Evolutionary conservation across 352 stramenopile genomes (phyloP).

Genomic region (Sclerospora graminicola): DNA sequence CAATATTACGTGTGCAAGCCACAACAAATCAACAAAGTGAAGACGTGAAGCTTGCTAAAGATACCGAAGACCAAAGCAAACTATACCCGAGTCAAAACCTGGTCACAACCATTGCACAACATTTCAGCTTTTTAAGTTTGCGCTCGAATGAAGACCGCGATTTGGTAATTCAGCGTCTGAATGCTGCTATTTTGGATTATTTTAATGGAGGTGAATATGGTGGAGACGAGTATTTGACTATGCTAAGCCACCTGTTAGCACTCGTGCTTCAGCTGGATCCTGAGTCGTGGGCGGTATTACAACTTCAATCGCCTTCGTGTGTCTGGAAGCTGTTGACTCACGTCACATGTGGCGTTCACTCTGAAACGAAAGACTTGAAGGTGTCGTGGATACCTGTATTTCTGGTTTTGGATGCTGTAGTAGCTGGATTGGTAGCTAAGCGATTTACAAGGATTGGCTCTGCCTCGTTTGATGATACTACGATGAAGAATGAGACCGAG

Average conservation of each 20-base stretch:
- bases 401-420: constrained; percentile 55
- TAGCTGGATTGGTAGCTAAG: constrained; percentile 17
- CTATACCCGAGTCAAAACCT: constrained; percentile 37
- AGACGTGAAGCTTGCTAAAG: constrained; percentile 1
- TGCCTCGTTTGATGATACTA: constrained; percentile 8
- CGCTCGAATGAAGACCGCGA: constrained; percentile 47
- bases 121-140: constrained; percentile 48
- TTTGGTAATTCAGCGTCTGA: constrained; percentile 41
- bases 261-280: constrained; percentile 56
- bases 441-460: constrained; percentile 2
- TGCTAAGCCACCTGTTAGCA: constrained; percentile 56
- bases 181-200: constrained; percentile 32
- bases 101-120: constrained; percentile 51
- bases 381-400: constrained; percentile 47
- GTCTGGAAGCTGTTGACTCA: constrained; percentile 38
- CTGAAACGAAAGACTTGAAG: constrained; percentile 8
- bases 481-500: not conserved
- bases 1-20: constrained; percentile 43
- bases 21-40: constrained; percentile 10
- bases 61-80: constrained; percentile 3
- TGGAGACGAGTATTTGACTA: constrained; percentile 32
- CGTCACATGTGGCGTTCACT: constrained; percentile 11
- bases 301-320: constrained; percentile 33
- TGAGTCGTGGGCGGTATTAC: constrained; percentile 24
- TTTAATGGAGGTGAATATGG: constrained; percentile 20